These are phyloP conservation scores for Trichoderma brevicompactum DNA, from an alignment of 2,329 filamentous ascomycete species.

Conservation along the genomic window DNA sequence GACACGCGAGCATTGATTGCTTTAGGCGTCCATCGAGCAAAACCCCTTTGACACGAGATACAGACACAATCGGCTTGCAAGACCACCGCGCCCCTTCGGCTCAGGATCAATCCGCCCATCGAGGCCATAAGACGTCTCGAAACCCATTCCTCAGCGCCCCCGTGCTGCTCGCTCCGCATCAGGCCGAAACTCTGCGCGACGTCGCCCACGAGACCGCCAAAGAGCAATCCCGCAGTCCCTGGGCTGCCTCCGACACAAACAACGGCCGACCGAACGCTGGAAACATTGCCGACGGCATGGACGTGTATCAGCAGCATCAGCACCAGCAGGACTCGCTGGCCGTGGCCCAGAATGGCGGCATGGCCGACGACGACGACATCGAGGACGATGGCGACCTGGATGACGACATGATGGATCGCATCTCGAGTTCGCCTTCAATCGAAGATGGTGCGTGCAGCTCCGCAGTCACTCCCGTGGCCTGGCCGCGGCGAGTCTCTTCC, in stretches of 20 bases:
- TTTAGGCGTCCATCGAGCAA: constrained; percentile 15
- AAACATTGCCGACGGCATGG: constrained; percentile 39
- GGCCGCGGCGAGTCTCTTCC: constrained; percentile 52
- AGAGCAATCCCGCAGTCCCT: constrained; percentile 68
- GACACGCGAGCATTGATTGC: constrained; percentile 28
- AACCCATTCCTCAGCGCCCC: constrained; percentile 45
- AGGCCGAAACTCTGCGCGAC: constrained; percentile 81
- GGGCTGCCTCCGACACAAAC: constrained; percentile 51
- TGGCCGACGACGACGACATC: constrained; percentile 66
- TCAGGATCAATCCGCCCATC: constrained; percentile 67
- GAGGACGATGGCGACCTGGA: constrained; percentile 74
- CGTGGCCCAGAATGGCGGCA: constrained; percentile 64
- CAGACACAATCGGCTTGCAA: constrained; percentile 95
- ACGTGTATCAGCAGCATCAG: constrained; percentile 42
- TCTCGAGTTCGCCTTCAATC: constrained; percentile 97
- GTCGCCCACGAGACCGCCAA: constrained; percentile 76
- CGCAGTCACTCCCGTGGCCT: constrained; percentile 42
- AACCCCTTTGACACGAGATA: constrained; percentile 14
- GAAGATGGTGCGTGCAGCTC: constrained; percentile 89
- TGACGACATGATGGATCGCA: constrained; percentile 96
- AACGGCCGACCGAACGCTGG: constrained; percentile 28
- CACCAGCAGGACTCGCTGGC: constrained; percentile 62
- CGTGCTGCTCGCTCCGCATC: constrained; percentile 69
- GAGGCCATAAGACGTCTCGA: constrained; percentile 45
- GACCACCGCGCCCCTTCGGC: constrained; percentile 80